Evolutionary conservation across 768 basidiomycete genomes (phyloP).

Genomic region (Phylloporus rhodoxanthus): DNA sequence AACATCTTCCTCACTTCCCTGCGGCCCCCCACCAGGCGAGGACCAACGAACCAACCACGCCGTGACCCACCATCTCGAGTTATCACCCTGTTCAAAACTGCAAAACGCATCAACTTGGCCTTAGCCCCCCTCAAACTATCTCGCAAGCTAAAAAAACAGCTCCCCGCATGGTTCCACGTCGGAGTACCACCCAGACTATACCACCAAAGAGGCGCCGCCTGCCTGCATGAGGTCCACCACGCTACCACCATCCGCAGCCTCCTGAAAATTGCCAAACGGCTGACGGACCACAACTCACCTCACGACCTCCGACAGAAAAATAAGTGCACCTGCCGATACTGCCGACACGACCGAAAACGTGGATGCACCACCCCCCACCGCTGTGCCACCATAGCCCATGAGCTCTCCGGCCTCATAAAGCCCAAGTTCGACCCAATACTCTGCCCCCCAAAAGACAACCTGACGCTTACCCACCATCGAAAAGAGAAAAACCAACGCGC

Average conservation of each 20-base stretch:
- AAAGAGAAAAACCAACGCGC: not conserved
- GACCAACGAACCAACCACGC: not conserved
- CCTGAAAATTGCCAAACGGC: not conserved
- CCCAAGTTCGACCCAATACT: not conserved
- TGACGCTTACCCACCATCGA: not conserved
- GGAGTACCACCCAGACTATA: not conserved
- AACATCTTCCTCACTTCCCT: not conserved
- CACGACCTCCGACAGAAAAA: not conserved
- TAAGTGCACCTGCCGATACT: not conserved
- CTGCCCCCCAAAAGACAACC: not conserved
- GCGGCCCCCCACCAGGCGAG: not conserved
- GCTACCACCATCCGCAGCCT: not conserved
- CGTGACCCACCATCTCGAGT: not conserved
- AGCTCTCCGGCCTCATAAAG: not conserved
- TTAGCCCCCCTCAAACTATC: slow-evolving; percentile 1
- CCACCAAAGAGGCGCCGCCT: not conserved
- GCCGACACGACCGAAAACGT: not conserved
- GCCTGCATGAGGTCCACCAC: not conserved
- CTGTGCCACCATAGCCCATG: not conserved
- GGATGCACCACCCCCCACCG: not conserved
- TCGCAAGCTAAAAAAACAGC: not conserved
- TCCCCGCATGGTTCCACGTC: slow-evolving; percentile 3
- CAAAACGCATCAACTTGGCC: not conserved
- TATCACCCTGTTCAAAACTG: not conserved
- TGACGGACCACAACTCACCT: not conserved